Percentiles rank a stretch among this genome's conserved stretches.
These are phyloP conservation scores for Astrothelium subdiscretum DNA, from an alignment of 495 filamentous ascomycete species.

Conservation along the genomic window DNA sequence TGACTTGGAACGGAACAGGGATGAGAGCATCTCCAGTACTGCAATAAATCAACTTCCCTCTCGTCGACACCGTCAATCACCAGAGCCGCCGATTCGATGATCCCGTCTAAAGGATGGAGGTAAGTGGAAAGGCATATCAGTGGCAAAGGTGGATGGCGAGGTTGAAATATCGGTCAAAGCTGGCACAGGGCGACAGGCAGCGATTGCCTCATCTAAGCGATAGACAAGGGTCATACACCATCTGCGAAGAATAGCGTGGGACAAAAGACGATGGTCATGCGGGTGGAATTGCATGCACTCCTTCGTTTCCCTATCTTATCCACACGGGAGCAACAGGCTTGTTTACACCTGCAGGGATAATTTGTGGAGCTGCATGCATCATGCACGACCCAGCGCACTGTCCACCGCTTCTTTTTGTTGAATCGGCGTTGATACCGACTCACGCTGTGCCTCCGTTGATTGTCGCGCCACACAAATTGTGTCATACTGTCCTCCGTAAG, in stretches of 20 bases:
- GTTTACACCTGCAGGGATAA: constrained; percentile 1
- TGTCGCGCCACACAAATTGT: too few species aligned
- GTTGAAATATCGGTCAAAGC: neutral
- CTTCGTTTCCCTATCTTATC: neutral
- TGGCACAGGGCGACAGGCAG: neutral
- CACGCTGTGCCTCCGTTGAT: too few species aligned
- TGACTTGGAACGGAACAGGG: constrained; percentile 21
- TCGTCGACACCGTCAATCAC: neutral
- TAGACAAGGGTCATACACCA: neutral
- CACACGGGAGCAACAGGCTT: neutral
- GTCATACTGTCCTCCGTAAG: neutral
- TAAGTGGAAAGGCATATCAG: neutral
- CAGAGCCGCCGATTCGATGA: neutral
- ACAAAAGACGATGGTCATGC: neutral
- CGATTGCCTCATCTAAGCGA: neutral
- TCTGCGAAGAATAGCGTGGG: neutral
- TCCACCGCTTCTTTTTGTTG: neutral
- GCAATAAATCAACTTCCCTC: neutral
- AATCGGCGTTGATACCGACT: neutral
- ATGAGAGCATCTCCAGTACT: constrained; percentile 18
- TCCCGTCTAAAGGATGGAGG: neutral
- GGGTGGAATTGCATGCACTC: neutral
- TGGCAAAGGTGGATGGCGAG: neutral
- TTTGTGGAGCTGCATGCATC: neutral
- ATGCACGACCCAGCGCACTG: neutral